phyloP scores from a whole-genome alignment of 805 yeast genomes.

The Candida pseudoglaebosa region DNA sequence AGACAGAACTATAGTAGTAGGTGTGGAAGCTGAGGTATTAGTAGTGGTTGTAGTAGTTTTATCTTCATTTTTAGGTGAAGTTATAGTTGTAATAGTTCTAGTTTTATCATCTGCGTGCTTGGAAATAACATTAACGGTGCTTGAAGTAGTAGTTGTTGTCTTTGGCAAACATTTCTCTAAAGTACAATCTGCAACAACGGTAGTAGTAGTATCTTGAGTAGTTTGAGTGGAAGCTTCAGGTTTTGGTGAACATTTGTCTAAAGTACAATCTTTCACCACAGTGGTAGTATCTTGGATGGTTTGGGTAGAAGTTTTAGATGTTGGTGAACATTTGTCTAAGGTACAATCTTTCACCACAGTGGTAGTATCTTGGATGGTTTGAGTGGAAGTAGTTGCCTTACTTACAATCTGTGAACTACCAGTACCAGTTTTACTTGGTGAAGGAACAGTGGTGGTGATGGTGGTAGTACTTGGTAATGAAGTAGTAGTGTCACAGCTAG shows the following conservation, averaged over 20 bases:
- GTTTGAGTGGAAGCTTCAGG: not conserved
- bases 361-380: not conserved
- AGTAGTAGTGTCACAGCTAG: no score
- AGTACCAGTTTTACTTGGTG: no score
- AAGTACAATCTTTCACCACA: not conserved
- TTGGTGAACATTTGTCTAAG: no score
- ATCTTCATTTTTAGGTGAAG: conserved; percentile 3
- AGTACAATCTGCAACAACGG: conserved; percentile 5
- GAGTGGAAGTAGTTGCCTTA: not conserved
- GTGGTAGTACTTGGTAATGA: no score
- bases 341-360: no score
- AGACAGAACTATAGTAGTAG: conserved; percentile 9
- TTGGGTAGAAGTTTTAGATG: not conserved
- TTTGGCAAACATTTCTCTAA: conserved; percentile 1
- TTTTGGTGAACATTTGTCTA: not conserved
- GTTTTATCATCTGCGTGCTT: conserved; percentile 1
- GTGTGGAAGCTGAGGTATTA: conserved; percentile 5
- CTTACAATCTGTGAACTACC: no score
- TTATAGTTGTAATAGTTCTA: conserved; percentile 1
- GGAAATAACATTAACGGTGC: not conserved
- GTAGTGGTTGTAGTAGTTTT: conserved; percentile 4
- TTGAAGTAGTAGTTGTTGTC: conserved; percentile 1
- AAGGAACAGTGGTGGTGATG: no score
- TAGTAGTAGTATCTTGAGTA: conserved; percentile 6
- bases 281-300: not conserved